These are phyloP conservation scores for Scedosporium minutisporum DNA, from an alignment of 2,329 filamentous ascomycete species.

Conservation along the genomic window DNA sequence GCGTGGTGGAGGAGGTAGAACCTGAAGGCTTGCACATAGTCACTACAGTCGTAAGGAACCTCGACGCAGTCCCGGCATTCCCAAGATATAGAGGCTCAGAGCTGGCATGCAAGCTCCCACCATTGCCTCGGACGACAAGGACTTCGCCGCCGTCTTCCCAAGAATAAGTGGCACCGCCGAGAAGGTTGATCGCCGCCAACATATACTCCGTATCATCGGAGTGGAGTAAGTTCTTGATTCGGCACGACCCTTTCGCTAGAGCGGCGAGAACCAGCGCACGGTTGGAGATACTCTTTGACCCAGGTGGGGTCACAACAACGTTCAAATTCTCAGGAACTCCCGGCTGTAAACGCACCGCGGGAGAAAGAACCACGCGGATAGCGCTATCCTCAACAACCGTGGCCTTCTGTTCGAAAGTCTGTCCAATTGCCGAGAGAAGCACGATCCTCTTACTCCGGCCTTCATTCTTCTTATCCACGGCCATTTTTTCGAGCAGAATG, in stretches of 20 bases:
- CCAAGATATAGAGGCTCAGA: conserved; percentile 77
- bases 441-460: conserved; percentile 94
- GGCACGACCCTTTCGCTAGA: conserved; percentile 74
- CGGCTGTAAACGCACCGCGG: conserved; percentile 64
- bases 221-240: conserved; percentile 84
- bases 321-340: conserved; percentile 57
- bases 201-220: conserved; percentile 97
- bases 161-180: conserved; percentile 78
- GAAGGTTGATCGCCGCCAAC: conserved; percentile 78
- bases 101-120: conserved; percentile 73
- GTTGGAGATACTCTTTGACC: conserved; percentile 97
- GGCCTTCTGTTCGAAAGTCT: conserved; percentile 77
- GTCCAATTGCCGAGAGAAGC: conserved; percentile 79
- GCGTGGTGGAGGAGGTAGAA: conserved; percentile 54
- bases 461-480: conserved; percentile 97
- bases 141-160: conserved; percentile 96
- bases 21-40: conserved; percentile 64
- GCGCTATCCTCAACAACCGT: conserved; percentile 80
- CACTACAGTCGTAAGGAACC: conserved; percentile 87
- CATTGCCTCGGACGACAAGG: conserved; percentile 79
- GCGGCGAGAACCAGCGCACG: conserved; percentile 89
- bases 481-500: conserved; percentile 83
- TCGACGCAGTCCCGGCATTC: conserved; percentile 90
- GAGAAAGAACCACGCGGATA: conserved; percentile 74
- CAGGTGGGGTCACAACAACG: conserved; percentile 76